A percentile compares a stretch with the other conserved stretches of the same genome.
Conservation (phyloP, 805 yeast species). For the Blastobotrys muscicola region DNA sequence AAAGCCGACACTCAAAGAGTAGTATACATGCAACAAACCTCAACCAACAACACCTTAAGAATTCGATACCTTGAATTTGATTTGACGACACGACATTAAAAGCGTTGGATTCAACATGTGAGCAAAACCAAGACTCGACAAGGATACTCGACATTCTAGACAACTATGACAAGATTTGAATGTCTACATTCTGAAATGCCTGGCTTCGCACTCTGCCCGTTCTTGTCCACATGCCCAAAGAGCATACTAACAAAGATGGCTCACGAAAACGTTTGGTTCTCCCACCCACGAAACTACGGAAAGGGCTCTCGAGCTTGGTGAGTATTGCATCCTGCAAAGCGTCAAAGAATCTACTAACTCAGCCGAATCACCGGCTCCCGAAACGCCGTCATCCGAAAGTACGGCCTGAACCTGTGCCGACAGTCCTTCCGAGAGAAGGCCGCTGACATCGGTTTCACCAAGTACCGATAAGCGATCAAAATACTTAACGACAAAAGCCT, state of each 20-base stretch:
- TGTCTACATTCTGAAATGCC: no score
- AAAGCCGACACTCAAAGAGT: no score
- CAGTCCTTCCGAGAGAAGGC: slow-evolving; percentile 99
- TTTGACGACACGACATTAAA: no score
- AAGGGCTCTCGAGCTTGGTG: slow-evolving; percentile 98
- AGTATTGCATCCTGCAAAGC: slow-evolving; percentile 11
- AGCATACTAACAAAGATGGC: slow-evolving; percentile 62
- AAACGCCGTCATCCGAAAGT: slow-evolving; percentile 99
- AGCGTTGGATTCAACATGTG: no score
- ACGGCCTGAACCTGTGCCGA: slow-evolving; percentile 99
- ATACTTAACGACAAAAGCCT: slow-evolving; percentile 1
- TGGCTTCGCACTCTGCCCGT: no score
- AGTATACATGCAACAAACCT: no score
- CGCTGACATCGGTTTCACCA: slow-evolving; percentile 97
- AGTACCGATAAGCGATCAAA: slow-evolving; percentile 67
- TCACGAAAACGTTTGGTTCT: slow-evolving; percentile 99
- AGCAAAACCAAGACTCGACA: no score
- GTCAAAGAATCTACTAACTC: not conserved
- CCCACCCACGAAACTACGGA: slow-evolving; percentile 99
- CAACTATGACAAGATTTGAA: no score
- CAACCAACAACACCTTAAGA: no score
- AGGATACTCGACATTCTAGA: no score
- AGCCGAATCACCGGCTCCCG: slow-evolving; percentile 96
- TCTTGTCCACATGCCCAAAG: no score
- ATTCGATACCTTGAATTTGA: no score